A percentile compares a stretch with the other conserved stretches of the same genome.
Conservation (phyloP, 345 rosid species). For the Euphorbia peplus region DNA sequence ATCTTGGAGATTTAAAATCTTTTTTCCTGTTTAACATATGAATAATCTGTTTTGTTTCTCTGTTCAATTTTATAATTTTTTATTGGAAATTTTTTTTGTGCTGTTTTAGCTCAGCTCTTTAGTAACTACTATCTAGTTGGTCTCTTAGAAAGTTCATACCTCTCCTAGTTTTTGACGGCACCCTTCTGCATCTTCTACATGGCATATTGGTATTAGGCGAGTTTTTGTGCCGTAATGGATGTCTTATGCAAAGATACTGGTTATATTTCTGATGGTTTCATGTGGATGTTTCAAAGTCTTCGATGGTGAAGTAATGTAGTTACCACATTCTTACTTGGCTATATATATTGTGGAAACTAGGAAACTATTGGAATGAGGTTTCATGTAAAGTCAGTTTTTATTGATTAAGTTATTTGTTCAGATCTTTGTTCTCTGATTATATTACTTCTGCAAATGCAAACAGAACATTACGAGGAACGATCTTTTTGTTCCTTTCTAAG, state of each 20-base stretch:
- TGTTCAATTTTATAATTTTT: too few species aligned
- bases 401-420: not conserved
- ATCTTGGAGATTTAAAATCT: not conserved
- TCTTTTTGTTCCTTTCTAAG: not conserved
- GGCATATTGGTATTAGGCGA: not conserved
- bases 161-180: not conserved
- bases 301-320: not conserved
- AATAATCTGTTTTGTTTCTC: not conserved
- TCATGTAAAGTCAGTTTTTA: not conserved
- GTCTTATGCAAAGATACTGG: not conserved
- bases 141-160: not conserved
- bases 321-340: not conserved
- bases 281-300: not conserved
- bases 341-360: not conserved
- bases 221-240: too few species aligned
- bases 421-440: not conserved
- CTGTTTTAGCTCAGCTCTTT: not conserved
- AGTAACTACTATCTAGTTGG: not conserved
- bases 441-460: not conserved
- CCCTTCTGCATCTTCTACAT: not conserved
- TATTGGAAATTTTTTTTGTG: too few species aligned
- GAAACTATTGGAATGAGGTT: not conserved
- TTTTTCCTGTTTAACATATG: not conserved
- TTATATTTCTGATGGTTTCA: not conserved
- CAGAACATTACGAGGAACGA: not conserved